Conservation (phyloP, 352 stramenopile species). For the Pythium guiyangense region DNA sequence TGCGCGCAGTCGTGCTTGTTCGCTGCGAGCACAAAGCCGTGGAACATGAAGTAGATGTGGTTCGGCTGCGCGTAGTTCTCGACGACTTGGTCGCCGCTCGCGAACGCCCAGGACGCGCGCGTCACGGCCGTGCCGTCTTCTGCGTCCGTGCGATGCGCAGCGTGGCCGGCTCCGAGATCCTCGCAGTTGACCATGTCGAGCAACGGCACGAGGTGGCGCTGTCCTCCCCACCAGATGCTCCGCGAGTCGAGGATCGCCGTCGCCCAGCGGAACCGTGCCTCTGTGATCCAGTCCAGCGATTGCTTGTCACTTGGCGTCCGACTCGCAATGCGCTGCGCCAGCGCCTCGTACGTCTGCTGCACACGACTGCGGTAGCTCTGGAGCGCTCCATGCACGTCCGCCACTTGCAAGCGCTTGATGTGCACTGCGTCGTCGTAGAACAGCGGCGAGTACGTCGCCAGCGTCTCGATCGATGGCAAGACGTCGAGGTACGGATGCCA, state of each 20-base stretch:
- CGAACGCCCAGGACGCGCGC: slow-evolving; percentile 59
- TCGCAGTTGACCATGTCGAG: slow-evolving; percentile 94
- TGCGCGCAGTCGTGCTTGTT: slow-evolving; percentile 87
- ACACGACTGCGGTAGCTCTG: slow-evolving; percentile 32
- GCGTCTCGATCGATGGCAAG: slow-evolving; percentile 39
- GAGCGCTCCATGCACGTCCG: slow-evolving; percentile 35
- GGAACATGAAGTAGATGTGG: slow-evolving; percentile 91
- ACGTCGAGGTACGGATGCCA: slow-evolving; percentile 89
- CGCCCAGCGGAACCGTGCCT: slow-evolving; percentile 72
- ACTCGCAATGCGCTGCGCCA: slow-evolving; percentile 8
- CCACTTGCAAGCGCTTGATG: slow-evolving; percentile 37
- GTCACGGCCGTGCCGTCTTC: slow-evolving; percentile 48
- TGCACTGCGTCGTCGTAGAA: slow-evolving; percentile 47
- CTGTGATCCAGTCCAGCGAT: slow-evolving; percentile 42
- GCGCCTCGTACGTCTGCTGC: slow-evolving; percentile 5
- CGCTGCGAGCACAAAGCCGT: slow-evolving; percentile 81
- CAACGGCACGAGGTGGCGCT: slow-evolving; percentile 90
- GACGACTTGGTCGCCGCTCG: slow-evolving; percentile 69
- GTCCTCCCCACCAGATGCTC: slow-evolving; percentile 91
- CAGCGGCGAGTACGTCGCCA: slow-evolving; percentile 31
- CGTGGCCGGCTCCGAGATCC: slow-evolving; percentile 34
- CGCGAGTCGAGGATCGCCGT: slow-evolving; percentile 86
- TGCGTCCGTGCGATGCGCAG: slow-evolving; percentile 39
- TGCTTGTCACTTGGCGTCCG: background rate
- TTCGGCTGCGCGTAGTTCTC: slow-evolving; percentile 94